Conservation (phyloP, 2,329 filamentous ascomycete genomes). For the Fusarium armeniacum region DNA sequence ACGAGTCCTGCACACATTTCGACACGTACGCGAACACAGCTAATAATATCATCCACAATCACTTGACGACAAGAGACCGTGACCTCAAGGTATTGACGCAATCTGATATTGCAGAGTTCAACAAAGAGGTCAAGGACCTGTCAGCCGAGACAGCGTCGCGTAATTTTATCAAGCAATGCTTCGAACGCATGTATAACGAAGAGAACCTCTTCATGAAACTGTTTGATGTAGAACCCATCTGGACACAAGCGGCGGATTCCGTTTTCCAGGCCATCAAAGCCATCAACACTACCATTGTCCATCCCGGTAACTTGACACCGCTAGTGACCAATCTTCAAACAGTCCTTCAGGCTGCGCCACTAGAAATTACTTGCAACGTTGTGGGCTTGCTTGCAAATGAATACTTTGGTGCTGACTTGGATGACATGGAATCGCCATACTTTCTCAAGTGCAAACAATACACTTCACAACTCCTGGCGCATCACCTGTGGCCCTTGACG, state of each 20-base stretch:
- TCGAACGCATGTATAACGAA: constrained; percentile 70
- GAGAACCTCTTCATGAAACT: constrained; percentile 66
- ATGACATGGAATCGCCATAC: constrained; percentile 70
- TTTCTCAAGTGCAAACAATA: constrained; percentile 68
- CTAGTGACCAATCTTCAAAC: constrained; percentile 65
- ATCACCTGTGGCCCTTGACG: constrained; percentile 70
- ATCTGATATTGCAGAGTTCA: constrained; percentile 68
- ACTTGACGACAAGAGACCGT: constrained; percentile 66
- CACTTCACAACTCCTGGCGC: constrained; percentile 67
- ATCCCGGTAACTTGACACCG: constrained; percentile 67
- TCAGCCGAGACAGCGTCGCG: constrained; percentile 68
- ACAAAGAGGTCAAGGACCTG: constrained; percentile 63
- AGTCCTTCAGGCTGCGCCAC: constrained; percentile 61
- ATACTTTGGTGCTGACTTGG: constrained; percentile 68
- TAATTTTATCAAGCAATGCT: constrained; percentile 71
- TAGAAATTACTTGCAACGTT: constrained; percentile 67
- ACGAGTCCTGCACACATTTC: constrained; percentile 59
- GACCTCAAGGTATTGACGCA: constrained; percentile 67
- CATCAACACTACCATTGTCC: constrained; percentile 65
- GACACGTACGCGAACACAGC: constrained; percentile 69
- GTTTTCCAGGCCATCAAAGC: constrained; percentile 65
- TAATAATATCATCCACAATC: constrained; percentile 68
- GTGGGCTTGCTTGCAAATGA: constrained; percentile 71
- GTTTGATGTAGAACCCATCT: constrained; percentile 69
- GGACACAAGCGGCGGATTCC: constrained; percentile 64